Evolutionary conservation across 768 basidiomycete species (phyloP), one percentile per base, ranked within the genome.

Genomic region (Leccinum fibrillosum): DNA sequence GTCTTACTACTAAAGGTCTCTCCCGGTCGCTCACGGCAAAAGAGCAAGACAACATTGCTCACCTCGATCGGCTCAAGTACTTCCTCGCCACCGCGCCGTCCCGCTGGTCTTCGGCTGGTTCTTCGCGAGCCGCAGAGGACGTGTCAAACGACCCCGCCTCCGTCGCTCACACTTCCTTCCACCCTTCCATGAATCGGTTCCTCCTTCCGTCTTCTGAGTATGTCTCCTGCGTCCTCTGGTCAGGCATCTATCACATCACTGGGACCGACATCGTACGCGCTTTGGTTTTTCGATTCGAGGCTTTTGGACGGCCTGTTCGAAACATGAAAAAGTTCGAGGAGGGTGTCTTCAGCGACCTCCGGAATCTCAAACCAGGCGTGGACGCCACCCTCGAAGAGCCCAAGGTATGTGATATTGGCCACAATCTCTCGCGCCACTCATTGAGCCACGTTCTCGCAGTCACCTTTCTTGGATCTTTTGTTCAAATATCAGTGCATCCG

Each of bases 271-370:
- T 98, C 69, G 94, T 98, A 30, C 83, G 95, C 62, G 92, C 94
- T 4, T 79, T 98, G 53, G 88, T 93, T n/a, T 96, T 97, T 72
- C 84, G 94, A 19, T 94, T 96, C 73, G 90, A 94, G 77, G 89
- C 90, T 42, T 96, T 96, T 66, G 91, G 92, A 2, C 79, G 95
- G 9, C 95, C 94, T 0, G 92, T 98, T 42, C 79, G 82, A 56
- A 92, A 93, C 67, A 89, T 93, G 82, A 97, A 97, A 75, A 98
- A 98, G 73, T 98, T 96, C 66, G 95, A 98, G 71, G 95, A 98
- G 74, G 95, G 95, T 53, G 88, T 98, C 47, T 98, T 98, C 67
- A 89, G 86, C 53, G 95, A 98, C 73, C 79, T 98, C 60, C 77
- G 95, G 23, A 98, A 98, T 68, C 79, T 98, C 60, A 97, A 97